Conservation (phyloP, 305 asterid species). For the Fraxinus angustifolia region DNA sequence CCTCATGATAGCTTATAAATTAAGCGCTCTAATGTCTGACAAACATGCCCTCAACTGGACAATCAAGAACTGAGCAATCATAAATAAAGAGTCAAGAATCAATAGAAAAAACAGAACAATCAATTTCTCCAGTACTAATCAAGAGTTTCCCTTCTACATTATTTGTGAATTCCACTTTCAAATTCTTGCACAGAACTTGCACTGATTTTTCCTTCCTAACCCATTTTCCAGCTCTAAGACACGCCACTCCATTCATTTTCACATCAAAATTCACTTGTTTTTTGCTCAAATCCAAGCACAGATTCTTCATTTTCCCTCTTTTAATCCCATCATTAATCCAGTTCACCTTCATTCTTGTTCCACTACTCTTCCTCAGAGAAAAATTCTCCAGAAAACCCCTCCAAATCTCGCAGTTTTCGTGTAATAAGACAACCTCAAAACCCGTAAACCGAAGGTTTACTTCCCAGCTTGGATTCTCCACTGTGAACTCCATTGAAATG, state of each 20-base stretch:
- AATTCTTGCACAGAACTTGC: not conserved
- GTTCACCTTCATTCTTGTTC: not conserved
- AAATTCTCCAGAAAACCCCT: not conserved
- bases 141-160: not conserved
- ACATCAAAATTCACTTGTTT: not conserved
- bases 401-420: not conserved
- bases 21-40: not conserved
- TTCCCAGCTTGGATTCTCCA: not conserved
- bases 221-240: not conserved
- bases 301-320: not conserved
- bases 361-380: not conserved
- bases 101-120: not conserved
- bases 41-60: too few relatives aligned
- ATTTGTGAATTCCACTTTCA: not conserved
- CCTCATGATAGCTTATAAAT: not conserved
- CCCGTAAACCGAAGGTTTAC: not conserved
- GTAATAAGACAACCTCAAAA: not conserved
- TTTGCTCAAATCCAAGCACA: not conserved
- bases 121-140: not conserved
- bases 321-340: not conserved
- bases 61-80: not conserved
- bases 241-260: not conserved
- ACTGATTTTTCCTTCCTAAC: not conserved
- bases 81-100: not conserved
- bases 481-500: not conserved